Percentiles rank a stretch among this genome's conserved stretches.
Evolutionary conservation across 805 yeast genomes (phyloP).

Genomic region (Candida qinlingensis): DNA sequence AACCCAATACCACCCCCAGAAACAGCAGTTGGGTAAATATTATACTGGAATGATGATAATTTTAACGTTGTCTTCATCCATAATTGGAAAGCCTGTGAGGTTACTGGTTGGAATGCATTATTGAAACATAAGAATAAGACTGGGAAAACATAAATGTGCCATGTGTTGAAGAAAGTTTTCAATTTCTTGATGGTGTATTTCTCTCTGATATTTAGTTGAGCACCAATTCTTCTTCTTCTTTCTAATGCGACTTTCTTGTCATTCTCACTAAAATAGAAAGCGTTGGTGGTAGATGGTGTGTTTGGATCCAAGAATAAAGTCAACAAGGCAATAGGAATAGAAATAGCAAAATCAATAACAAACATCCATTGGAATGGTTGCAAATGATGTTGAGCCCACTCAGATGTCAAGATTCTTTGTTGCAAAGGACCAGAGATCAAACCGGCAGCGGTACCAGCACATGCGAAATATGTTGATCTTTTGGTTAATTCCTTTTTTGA

Average conservation of each 20-base stretch:
- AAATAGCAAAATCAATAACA: conserved; percentile 36
- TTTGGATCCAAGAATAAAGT: conserved; percentile 30
- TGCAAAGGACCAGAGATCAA: conserved; percentile 32
- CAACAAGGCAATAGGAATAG: conserved; percentile 38
- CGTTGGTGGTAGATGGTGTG: conserved; percentile 30
- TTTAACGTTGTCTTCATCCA: conserved; percentile 39
- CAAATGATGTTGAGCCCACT: conserved; percentile 10
- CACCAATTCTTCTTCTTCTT: conserved; percentile 38
- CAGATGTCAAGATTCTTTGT: conserved; percentile 24
- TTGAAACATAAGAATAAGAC: conserved; percentile 17
- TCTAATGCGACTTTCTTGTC: conserved; percentile 42
- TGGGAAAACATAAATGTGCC: conserved; percentile 49
- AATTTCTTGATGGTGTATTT: conserved; percentile 33
- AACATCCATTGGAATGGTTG: conserved; percentile 40
- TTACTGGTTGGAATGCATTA: conserved; percentile 22
- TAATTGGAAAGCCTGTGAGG: conserved; percentile 39
- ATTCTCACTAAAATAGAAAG: conserved; percentile 35
- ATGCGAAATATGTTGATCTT: conserved; percentile 29
- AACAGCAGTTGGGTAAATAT: conserved; percentile 36
- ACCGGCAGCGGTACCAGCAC: conserved; percentile 26
- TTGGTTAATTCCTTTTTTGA: conserved; percentile 30
- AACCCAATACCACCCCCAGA: conserved; percentile 36
- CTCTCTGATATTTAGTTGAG: conserved; percentile 38
- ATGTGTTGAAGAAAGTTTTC: conserved; percentile 37
- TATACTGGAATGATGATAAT: conserved; percentile 31